phyloP scores from a whole-genome alignment of 164 flowering plant genomes.

The Aristolochia californica region DNA sequence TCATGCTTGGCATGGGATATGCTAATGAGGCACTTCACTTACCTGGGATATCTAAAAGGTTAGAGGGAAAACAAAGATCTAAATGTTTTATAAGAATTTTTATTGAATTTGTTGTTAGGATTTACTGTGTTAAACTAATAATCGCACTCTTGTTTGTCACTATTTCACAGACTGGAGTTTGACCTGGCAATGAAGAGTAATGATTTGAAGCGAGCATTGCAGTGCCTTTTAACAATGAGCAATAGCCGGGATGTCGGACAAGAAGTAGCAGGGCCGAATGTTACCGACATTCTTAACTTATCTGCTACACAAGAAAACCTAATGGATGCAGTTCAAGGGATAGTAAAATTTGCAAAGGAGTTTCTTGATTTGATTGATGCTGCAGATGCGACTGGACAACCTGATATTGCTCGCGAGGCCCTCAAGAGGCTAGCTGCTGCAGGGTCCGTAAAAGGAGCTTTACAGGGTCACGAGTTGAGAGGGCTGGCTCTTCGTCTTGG shows the following conservation, averaged over 20 bases:
- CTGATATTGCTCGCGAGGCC: conserved; percentile 95
- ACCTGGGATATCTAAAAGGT: conserved; percentile 99
- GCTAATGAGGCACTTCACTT: conserved; percentile 97
- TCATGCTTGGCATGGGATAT: conserved; percentile 98
- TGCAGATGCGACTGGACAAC: conserved; percentile 97
- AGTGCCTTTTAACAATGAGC: conserved; percentile 92
- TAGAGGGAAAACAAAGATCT: neutral
- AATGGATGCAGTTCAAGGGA: conserved; percentile 88
- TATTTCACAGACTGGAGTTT: conserved; percentile 69
- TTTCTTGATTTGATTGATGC: conserved; percentile 96
- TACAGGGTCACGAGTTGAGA: conserved; percentile 72
- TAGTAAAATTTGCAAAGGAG: conserved; percentile 81
- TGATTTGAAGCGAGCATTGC: conserved; percentile 93
- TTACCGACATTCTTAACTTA: conserved; percentile 71
- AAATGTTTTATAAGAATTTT: neutral
- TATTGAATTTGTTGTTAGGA: neutral
- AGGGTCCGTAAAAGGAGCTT: conserved; percentile 89
- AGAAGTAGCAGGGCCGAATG: conserved; percentile 53
- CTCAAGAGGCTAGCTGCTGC: conserved; percentile 90
- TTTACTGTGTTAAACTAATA: neutral
- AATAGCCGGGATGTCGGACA: conserved; percentile 91
- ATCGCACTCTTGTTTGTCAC: neutral
- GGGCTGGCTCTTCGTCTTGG: conserved; percentile 89
- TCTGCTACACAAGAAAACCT: conserved; percentile 64
- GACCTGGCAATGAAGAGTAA: conserved; percentile 95